Evolutionary conservation across 2,329 filamentous ascomycete species (phyloP).

Genomic region (Hysterium pulicare): DNA sequence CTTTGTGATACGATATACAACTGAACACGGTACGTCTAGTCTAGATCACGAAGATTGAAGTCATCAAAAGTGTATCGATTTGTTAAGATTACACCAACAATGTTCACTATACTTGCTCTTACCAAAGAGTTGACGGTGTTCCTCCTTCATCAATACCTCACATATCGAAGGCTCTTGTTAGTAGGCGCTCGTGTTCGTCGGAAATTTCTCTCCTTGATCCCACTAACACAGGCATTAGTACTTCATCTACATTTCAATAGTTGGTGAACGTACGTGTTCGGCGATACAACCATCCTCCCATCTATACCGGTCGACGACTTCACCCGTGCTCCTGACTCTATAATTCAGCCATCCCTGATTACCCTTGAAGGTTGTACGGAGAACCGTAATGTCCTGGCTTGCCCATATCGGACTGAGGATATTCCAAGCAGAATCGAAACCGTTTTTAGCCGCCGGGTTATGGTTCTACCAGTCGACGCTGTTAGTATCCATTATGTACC

Average conservation of each 20-base stretch:
- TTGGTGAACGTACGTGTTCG: constrained; percentile 16
- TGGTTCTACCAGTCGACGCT: constrained; percentile 29
- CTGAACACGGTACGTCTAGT: no score
- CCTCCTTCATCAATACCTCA: no score
- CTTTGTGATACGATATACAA: no score
- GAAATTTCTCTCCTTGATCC: constrained; percentile 2
- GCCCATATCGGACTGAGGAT: constrained; percentile 24
- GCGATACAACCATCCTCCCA: constrained; percentile 31
- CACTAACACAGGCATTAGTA: constrained; percentile 1
- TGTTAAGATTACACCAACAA: no score
- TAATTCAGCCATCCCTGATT: constrained; percentile 28
- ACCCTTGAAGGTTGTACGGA: constrained; percentile 19
- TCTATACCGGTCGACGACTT: constrained; percentile 26
- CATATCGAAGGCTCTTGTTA: no score
- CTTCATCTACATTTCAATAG: neutral
- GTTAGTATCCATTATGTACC: no score
- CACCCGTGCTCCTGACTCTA: constrained; percentile 15
- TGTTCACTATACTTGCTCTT: no score
- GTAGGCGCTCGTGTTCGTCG: no score
- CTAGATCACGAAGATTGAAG: no score
- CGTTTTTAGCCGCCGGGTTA: constrained; percentile 25
- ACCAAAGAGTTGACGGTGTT: no score
- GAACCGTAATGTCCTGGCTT: constrained; percentile 18
- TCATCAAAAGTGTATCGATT: no score
- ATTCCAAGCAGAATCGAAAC: constrained; percentile 26